Evolutionary conservation across 805 yeast genomes (phyloP), one percentile per base, ranked within the genome.

Genomic region (Schwanniomyces polymorphus): DNA sequence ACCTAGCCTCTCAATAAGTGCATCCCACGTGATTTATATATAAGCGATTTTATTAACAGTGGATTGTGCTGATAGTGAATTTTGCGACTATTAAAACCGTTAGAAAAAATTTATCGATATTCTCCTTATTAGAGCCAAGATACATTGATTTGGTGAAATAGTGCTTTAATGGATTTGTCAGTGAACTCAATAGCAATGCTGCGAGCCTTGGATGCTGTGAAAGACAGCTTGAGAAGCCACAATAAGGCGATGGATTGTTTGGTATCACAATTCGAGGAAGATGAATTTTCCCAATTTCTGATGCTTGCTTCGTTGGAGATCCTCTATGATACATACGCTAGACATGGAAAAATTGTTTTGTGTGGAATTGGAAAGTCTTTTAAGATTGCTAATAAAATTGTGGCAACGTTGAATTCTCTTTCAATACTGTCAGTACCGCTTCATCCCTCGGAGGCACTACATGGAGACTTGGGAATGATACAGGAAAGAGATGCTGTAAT

Each of bases 381-480:
- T 65, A 88, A 88, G 64, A 86, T 90, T 28, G 95, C 90, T 11
- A 72, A 78, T 47, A 90, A 90, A 65, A 69, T 85, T 11, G 88
- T 81, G 44, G 96, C 97, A 8, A 90, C 96, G 4, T 70, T 90
- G 64, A 88, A 86, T 59, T 88, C 96, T 0, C 72, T 91, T 48
- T 84, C 91, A 27, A 76, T 90, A 43, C 83, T 81, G 43, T 75
- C 96, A 0, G 79, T 82, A 0, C 55, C 78, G 1, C 67, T 90
- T 45, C 97, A 90, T 60, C 96, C 97, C 0, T 70, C 88, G 4
- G 97, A 90, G 50, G 97, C 97, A 0, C 69, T 91, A 16, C 97
- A 90, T 62, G 97, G 97, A 5, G 97, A 90, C 63, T 74, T 90
- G 55, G 97, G 97, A 2, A 66, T 84, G 33, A 67, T 91, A 7